Evolutionary conservation across 192 early-diverging fungal genomes (phyloP).

Genomic region (Bifiguratus adelaidae): DNA sequence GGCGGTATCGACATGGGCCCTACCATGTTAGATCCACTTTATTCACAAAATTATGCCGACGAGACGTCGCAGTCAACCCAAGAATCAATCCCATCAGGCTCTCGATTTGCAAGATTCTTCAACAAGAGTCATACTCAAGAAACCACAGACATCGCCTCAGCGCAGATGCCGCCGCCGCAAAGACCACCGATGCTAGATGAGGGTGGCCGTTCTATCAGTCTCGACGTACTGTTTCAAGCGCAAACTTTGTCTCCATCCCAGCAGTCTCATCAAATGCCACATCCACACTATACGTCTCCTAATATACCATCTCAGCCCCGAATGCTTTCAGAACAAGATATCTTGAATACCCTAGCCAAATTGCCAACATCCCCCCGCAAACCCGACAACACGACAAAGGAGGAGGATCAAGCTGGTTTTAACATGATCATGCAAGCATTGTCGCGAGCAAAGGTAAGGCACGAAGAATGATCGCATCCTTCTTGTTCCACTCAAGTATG

Average conservation of each 20-base stretch:
- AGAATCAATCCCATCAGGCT: neutral
- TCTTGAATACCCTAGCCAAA: slow-evolving; percentile 25
- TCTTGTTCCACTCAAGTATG: neutral
- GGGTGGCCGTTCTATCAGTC: slow-evolving; percentile 7
- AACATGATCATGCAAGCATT: slow-evolving; percentile 41
- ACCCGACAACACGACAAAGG: slow-evolving; percentile 1
- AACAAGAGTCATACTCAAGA: slow-evolving; percentile 35
- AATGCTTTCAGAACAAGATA: slow-evolving; percentile 44
- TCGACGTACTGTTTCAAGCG: slow-evolving; percentile 40
- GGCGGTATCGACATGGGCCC: no score
- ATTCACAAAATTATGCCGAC: neutral
- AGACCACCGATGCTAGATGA: neutral
- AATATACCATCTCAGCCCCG: no score
- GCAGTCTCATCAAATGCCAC: neutral
- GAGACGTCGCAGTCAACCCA: neutral
- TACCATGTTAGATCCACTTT: no score
- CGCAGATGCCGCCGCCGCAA: no score
- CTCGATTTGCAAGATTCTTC: slow-evolving; percentile 23
- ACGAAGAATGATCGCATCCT: neutral
- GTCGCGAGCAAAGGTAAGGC: slow-evolving; percentile 28
- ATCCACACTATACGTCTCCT: no score
- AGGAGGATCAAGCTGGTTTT: slow-evolving; percentile 37
- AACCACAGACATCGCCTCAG: no score
- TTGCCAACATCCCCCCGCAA: no score
- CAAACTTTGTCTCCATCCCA: slow-evolving; percentile 2